Evolutionary conservation across 192 early-diverging fungal species (phyloP), one percentile per base, ranked within the genome.

Genomic region (Podila epicladia): DNA sequence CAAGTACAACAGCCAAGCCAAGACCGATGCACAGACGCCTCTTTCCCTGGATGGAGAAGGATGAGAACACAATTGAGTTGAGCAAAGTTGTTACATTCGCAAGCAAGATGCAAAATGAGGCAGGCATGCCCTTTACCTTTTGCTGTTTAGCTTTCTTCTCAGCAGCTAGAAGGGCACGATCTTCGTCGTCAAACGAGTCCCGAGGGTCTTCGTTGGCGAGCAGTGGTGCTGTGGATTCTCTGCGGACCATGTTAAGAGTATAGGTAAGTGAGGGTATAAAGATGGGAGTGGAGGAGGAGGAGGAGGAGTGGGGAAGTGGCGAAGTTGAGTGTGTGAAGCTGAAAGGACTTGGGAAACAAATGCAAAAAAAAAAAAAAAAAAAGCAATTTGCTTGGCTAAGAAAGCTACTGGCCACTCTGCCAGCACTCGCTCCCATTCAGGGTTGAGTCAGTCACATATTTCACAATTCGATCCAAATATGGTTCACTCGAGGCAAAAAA

Each of bases 181-280:
- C 45, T 6, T 62, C 65, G 20, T 70, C 62, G 26, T 69, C 68
- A 26, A 76, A 76, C 24, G 68, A 60, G 33, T 76, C 74, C 24
- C 67, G 32, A 0, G 70, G 70, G 37, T 69, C 61, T 24, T 65
- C 62, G 28, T 71, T 50, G 24, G 41, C 57, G 63, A 76, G 74
- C 5, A 76, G 63, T n/a, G 74, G 74, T 28, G 68, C 74, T 41
- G 68, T 57, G n/a, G 50, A 29, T 38, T 64, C 70, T 38, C 70
- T 61, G n/a, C 62, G 31, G 17, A 48, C 70, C 70, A 72, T 72
- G 33, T 53, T 45, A 7, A 20, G 22, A 29, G 53, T n/a, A n/a
- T 55, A 22, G 24, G 53, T 6, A 37, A 37, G 9, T 1, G 9
- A 24, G 9, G 41, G 41, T 45, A 45, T 45, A 45, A 15, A 11